Evolutionary conservation across 129 eudicot species (phyloP), one percentile per base, ranked within the genome.

Genomic region (Centrapalus pauciflorus): DNA sequence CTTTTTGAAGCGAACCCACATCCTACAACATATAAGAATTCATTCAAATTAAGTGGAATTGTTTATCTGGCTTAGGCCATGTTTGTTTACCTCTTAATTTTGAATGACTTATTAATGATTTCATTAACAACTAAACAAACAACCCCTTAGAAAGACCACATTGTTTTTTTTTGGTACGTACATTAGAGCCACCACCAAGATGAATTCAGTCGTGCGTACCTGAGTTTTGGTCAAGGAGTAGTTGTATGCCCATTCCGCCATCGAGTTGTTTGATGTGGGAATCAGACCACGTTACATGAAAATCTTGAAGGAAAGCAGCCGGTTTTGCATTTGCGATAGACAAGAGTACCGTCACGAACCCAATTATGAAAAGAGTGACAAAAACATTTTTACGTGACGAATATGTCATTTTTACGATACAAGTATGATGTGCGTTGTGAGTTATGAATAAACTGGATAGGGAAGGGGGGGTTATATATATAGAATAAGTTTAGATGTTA

Each of bases 1-100:
- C 73, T 61, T 74, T 77, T 90, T 14, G 97, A 90, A 64, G 91
- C 86, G 50, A 90, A 90, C 29, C 85, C 90, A 33, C 90, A 84
- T 32, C 90, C 86, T 84, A 50, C 37, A 52, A 55, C 27, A 61
- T 12, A 34, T 0, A 5, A 16, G 27, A n/a, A n/a, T n/a, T n/a
- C n/a, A 41, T 10, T 0, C 19, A 16, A 9, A 11, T 4, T 28
- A 57, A 10, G 9, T 32, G 38, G 17, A 21, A 4, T 1, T 37
- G n/a, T n/a, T 19, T 30, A 17, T 27, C 25, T 0, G 12, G 4
- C 32, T 32, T 5, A 50, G 21, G 7, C 0, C 7, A 13, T 23
- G 20, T 7, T 1, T 16, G n/a, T n/a, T n/a, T n/a, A n/a, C n/a
- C n/a, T n/a, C n/a, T n/a, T n/a, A n/a, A n/a, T n/a, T n/a, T n/a